These are phyloP conservation scores for Serendipita vermifera DNA, from an alignment of 768 basidiomycete species.

Conservation along the genomic window DNA sequence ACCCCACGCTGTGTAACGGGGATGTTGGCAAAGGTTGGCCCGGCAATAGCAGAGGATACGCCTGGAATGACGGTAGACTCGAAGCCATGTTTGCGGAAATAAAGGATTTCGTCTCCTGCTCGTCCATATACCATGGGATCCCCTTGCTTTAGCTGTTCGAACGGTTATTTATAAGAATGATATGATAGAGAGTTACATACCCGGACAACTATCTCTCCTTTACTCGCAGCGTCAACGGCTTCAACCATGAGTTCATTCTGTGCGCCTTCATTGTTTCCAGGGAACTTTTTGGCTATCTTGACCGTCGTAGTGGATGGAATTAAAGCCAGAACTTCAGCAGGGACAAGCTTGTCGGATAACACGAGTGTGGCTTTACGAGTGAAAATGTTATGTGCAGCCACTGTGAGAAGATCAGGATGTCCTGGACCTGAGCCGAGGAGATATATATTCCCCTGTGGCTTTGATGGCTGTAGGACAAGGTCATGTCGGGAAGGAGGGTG, in stretches of 20 bases:
- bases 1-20: slow-evolving; percentile 94
- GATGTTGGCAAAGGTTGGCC: slow-evolving; percentile 77
- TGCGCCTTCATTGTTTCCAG: slow-evolving; percentile 90
- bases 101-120: slow-evolving; percentile 86
- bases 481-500: no score
- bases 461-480: slow-evolving; percentile 19
- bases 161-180: neutral
- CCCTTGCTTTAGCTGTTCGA: slow-evolving; percentile 77
- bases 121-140: slow-evolving; percentile 93
- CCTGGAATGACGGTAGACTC: slow-evolving; percentile 81
- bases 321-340: slow-evolving; percentile 69
- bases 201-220: slow-evolving; percentile 76
- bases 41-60: slow-evolving; percentile 79
- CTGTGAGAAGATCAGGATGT: slow-evolving; percentile 81
- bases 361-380: slow-evolving; percentile 74
- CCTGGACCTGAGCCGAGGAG: slow-evolving; percentile 94
- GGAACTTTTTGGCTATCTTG: slow-evolving; percentile 85
- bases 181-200: slow-evolving; percentile 31
- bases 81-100: slow-evolving; percentile 77
- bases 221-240: slow-evolving; percentile 67
- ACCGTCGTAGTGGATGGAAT: slow-evolving; percentile 43
- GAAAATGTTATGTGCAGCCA: slow-evolving; percentile 70
- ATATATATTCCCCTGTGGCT: slow-evolving; percentile 53
- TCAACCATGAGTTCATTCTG: slow-evolving; percentile 91
- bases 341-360: slow-evolving; percentile 93